Conservation (phyloP, 768 basidiomycete genomes). For the Fomitopsis pulvina region DNA sequence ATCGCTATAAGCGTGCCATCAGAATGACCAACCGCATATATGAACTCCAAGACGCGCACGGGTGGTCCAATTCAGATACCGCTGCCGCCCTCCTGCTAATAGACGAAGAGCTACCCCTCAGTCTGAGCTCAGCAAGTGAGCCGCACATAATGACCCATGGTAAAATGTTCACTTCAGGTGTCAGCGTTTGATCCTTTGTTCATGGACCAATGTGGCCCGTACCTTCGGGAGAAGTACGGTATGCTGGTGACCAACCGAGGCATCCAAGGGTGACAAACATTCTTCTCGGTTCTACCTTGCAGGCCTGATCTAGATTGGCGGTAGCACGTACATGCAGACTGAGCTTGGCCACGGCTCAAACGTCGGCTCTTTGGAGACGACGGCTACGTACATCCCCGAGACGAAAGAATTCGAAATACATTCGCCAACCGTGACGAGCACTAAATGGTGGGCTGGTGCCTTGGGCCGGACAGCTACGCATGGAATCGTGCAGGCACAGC, state of each 20-base stretch:
- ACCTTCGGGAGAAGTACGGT: constrained; percentile 46
- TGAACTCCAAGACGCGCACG: constrained; percentile 49
- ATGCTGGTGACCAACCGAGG: constrained; percentile 44
- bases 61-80: constrained; percentile 46
- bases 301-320: not conserved
- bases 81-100: constrained; percentile 38
- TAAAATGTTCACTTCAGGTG: constrained; percentile 9
- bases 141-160: not conserved
- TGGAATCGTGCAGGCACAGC: constrained; percentile 69
- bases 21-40: constrained; percentile 47
- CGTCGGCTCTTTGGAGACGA: constrained; percentile 64
- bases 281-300: not conserved
- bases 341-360: constrained; percentile 78
- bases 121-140: constrained; percentile 31
- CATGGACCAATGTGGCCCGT: constrained; percentile 49
- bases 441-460: constrained; percentile 81
- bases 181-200: constrained; percentile 64
- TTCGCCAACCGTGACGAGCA: constrained; percentile 67
- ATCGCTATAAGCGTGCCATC: constrained; percentile 50
- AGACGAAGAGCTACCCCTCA: constrained; percentile 49
- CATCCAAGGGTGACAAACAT: constrained; percentile 44
- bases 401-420: constrained; percentile 68
- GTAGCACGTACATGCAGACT: constrained; percentile 67
- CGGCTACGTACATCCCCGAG: constrained; percentile 65
- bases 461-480: constrained; percentile 69